Evolutionary conservation across 371 early-diverging fungal genomes (phyloP), one percentile per base, ranked within the genome.

Genomic region (Catenaria anguillulae): DNA sequence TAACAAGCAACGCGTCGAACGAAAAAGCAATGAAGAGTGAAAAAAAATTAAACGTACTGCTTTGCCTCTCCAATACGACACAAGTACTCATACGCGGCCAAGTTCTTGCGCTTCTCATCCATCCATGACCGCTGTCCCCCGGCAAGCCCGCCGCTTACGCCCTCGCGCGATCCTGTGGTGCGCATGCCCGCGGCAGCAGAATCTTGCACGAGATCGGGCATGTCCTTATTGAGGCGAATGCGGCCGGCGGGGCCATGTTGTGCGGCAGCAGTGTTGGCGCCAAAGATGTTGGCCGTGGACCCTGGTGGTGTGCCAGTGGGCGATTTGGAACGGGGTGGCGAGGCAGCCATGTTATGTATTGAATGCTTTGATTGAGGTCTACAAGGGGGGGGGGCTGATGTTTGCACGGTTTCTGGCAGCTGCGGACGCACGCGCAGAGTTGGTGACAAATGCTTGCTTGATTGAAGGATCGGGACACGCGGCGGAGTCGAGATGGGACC

Each of bases 41-140:
- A 36, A 37, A 33, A 97, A n/a, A n/a, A n/a, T n/a, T n/a, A n/a
- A n/a, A n/a, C n/a, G n/a, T n/a, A n/a, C 86, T 97, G 91, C 80
- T 96, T 96, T 4, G 99, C 99, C 80, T 99, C 99, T 63, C 93
- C 94, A 61, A 99, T 87, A 63, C 96, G 97, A 67, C 99, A 98
- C 15, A 99, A 80, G 67, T 99, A 99, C 72, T 99, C 99, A 73
- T 99, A 99, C 2, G 97, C 95, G 60, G 88, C 87, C 46, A 97
- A 73, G 55, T 91, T 89, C 48, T 83, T 80, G 63, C 99, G 82
- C 73, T 95, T 89, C 34, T 80, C 75, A 69, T 99, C 99, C 86
- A 98, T 90, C 92, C 95, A 94, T 26, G 29, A 29, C 21, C 46
- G 46, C 37, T n/a, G n/a, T n/a, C n/a, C n/a, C n/a, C n/a, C n/a